Evolutionary conservation across 208 protist species (phyloP).

Genomic region (Perkinsela sp.): DNA sequence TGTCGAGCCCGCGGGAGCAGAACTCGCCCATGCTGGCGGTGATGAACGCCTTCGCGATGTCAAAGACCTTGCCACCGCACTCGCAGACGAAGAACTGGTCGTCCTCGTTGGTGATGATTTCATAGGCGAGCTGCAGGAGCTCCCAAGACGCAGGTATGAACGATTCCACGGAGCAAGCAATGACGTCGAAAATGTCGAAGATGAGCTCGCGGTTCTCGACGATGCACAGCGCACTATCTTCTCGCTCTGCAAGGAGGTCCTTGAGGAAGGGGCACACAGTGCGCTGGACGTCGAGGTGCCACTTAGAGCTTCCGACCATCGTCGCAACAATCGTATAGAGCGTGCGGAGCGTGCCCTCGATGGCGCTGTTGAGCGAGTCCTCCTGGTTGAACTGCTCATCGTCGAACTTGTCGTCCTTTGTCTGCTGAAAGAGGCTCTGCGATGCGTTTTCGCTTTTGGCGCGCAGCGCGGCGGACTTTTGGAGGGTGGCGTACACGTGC

Average conservation of each 20-base stretch:
- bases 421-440: neutral
- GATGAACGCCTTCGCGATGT: neutral
- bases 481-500: neutral
- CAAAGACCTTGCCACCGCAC: neutral
- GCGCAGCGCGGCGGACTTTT: neutral
- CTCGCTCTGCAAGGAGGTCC: neutral
- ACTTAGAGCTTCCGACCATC: neutral
- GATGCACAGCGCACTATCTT: neutral
- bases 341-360: neutral
- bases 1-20: neutral
- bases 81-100: neutral
- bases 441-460: neutral
- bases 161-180: neutral
- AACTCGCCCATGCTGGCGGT: neutral
- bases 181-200: neutral
- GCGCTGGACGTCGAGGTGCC: neutral
- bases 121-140: neutral
- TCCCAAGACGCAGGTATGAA: neutral
- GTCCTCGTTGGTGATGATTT: neutral
- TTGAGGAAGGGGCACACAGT: neutral
- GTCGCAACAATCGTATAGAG: neutral
- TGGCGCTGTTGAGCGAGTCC: neutral
- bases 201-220: neutral
- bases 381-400: neutral
- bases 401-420: neutral